Evolutionary conservation across 2,329 filamentous ascomycete genomes (phyloP).

Genomic region (Fusarium kyushuense): DNA sequence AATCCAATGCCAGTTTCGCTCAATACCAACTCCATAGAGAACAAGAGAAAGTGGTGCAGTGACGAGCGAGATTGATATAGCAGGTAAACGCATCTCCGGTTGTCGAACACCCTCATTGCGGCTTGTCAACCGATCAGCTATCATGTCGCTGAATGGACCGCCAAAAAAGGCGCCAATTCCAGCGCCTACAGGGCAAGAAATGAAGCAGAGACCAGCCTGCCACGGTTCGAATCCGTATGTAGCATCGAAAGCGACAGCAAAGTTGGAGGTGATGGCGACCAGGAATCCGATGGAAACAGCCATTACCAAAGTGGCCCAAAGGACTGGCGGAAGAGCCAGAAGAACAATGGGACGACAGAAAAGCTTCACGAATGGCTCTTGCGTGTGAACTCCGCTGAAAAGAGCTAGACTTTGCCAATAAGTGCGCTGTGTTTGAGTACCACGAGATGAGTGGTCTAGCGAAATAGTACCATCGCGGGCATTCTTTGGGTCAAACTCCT

Average conservation of each 20-base stretch:
- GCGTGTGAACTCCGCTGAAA: background rate
- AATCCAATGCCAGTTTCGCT: background rate
- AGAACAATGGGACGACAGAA: background rate
- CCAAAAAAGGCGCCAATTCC: background rate
- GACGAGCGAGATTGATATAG: background rate
- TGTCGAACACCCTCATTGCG: background rate
- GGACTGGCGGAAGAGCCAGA: background rate
- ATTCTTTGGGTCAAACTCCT: background rate
- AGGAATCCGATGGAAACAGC: background rate
- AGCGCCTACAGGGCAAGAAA: background rate
- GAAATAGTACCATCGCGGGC: background rate
- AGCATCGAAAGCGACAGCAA: background rate
- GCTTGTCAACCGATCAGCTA: background rate
- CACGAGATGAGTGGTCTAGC: background rate
- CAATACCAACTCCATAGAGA: background rate
- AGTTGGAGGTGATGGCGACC: background rate
- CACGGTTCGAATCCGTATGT: background rate
- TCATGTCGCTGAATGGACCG: background rate
- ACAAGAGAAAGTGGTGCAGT: background rate
- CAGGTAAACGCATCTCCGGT: background rate
- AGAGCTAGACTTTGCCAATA: background rate
- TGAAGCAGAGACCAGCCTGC: background rate
- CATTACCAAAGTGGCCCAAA: background rate
- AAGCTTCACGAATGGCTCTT: background rate
- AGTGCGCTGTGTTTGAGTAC: background rate